phyloP scores from a whole-genome alignment of 768 basidiomycete species.

The Rhizopogon vinicolor region DNA sequence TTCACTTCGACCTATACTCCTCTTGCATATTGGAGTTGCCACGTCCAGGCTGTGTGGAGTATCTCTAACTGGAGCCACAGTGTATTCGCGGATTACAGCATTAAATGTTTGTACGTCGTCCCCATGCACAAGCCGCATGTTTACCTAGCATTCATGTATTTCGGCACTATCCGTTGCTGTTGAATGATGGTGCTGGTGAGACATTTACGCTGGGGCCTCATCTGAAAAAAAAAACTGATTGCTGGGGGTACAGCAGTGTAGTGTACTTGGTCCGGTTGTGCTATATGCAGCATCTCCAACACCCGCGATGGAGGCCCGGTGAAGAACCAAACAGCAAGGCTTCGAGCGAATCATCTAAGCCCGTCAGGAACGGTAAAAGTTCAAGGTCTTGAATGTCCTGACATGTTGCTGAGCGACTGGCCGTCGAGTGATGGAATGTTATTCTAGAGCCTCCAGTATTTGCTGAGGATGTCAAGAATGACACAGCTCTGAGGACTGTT shows the following conservation, averaged over 20 bases:
- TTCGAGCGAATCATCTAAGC: constrained; percentile 85
- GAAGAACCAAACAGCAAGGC: constrained; percentile 72
- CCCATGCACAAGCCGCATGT: constrained; percentile 1
- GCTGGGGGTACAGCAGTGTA: constrained; percentile 49
- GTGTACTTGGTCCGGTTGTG: constrained; percentile 2
- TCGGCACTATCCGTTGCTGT: constrained; percentile 48
- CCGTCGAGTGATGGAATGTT: constrained; percentile 18
- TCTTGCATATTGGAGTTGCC: constrained; percentile 47
- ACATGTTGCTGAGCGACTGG: neutral
- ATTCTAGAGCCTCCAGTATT: constrained; percentile 94
- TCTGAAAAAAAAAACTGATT: constrained; percentile 74
- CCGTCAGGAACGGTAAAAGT: constrained; percentile 58
- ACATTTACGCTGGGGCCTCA: constrained; percentile 1
- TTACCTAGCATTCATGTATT: constrained; percentile 68
- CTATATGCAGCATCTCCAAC: constrained; percentile 60
- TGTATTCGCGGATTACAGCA: constrained; percentile 82
- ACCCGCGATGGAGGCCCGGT: constrained; percentile 62
- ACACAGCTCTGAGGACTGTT: constrained; percentile 43
- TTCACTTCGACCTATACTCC: constrained; percentile 59
- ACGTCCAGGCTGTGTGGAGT: constrained; percentile 79
- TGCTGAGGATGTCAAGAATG: constrained; percentile 73
- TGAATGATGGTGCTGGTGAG: neutral
- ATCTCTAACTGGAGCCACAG: constrained; percentile 95
- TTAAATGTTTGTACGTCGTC: constrained; percentile 80
- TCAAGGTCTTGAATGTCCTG: constrained; percentile 50